A percentile compares a stretch with the other conserved stretches of the same genome.
Evolutionary conservation across 495 filamentous ascomycete species (phyloP).

Genomic region (Parathielavia hyrcaniae): DNA sequence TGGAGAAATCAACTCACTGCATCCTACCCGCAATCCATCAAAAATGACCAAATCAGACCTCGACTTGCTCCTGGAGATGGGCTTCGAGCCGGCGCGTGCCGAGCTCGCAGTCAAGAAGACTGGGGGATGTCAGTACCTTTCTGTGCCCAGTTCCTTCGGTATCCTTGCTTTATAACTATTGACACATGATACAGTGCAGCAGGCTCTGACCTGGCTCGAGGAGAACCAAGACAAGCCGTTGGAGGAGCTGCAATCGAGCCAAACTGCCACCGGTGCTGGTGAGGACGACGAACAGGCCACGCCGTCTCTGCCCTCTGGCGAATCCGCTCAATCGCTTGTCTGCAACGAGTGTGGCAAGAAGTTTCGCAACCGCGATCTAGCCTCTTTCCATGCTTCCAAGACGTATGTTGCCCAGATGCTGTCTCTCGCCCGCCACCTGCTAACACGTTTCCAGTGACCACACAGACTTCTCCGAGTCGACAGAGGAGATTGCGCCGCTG

Average conservation of each 20-base stretch:
- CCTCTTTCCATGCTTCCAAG: slow-evolving; percentile 85
- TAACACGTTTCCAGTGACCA: slow-evolving; percentile 53
- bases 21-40: background rate
- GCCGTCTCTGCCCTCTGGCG: slow-evolving; percentile 48
- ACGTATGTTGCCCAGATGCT: slow-evolving; percentile 45
- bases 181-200: slow-evolving; percentile 56
- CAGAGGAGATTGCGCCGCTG: slow-evolving; percentile 81
- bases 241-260: slow-evolving; percentile 61
- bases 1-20: background rate
- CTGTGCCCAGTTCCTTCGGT: background rate
- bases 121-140: slow-evolving; percentile 57
- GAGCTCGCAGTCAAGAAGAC: slow-evolving; percentile 74
- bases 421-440: background rate
- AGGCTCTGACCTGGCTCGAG: slow-evolving; percentile 90
- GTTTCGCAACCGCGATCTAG: slow-evolving; percentile 71
- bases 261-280: slow-evolving; percentile 10
- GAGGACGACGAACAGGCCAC: slow-evolving; percentile 51
- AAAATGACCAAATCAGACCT: slow-evolving; percentile 66
- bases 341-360: slow-evolving; percentile 94
- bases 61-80: slow-evolving; percentile 84
- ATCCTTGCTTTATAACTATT: background rate
- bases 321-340: slow-evolving; percentile 47
- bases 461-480: slow-evolving; percentile 87
- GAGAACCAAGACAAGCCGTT: slow-evolving; percentile 74
- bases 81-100: slow-evolving; percentile 76